Evolutionary conservation across 139 green algal species (phyloP), one percentile per base, ranked within the genome.

Genomic region (Zygnema circumcarinatum): DNA sequence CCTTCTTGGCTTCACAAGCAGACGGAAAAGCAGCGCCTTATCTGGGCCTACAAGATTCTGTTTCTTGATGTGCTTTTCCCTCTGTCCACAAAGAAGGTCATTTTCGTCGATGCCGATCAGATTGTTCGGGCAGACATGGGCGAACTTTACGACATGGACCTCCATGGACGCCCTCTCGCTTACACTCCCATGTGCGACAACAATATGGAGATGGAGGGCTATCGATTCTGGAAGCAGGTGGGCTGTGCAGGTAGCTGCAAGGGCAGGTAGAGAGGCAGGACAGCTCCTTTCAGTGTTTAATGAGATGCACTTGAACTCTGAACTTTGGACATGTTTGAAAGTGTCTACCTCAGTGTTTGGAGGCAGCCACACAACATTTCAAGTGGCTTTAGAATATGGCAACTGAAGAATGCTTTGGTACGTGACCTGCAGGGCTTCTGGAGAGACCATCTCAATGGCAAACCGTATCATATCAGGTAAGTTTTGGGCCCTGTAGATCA

Each of bases 171-270:
- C 0, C 95, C 97, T 1, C 94, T 97, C 32, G 97, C 93, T 7
- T 99, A 98, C 95, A 98, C 96, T 0, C 97, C 97, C 41, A 98
- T 99, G 91, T 99, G 97, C 89, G 95, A 99, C 94, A 98, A 96
- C 94, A 98, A 99, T 93, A 93, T 92, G 41, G 86, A 91, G n/a
- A 94, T 94, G 92, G 97, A 99, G 39, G 97, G 96, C 41, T 99
- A 97, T 93, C 87, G 97, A 69, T 99, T 99, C 92, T 99, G 97
- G 97, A 99, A 98, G 90, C 93, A 95, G 62, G 83, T 84, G 40
- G 11, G n/a, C n/a, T n/a, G n/a, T n/a, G n/a, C n/a, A n/a, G n/a
- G n/a, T n/a, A n/a, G n/a, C n/a, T n/a, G n/a, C n/a, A n/a, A n/a
- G n/a, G n/a, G n/a, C n/a, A n/a, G n/a, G n/a, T n/a, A n/a, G n/a